Evolutionary conservation across 306 rosid genomes (phyloP).

Genomic region (Prunus salicina): DNA sequence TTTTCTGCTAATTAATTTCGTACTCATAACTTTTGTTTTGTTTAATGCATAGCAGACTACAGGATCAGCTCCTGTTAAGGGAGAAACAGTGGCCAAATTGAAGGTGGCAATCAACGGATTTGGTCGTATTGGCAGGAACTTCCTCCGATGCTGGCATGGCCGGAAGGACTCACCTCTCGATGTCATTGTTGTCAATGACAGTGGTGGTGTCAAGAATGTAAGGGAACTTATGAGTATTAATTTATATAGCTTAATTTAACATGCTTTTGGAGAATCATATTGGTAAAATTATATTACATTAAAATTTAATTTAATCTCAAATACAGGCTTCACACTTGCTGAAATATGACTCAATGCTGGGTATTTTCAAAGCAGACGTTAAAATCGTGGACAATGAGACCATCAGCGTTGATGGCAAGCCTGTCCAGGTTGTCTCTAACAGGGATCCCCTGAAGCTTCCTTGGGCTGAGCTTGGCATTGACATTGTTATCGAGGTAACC

Average conservation of each 20-base stretch:
- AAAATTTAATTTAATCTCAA: not conserved
- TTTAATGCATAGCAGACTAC: conserved; percentile 36
- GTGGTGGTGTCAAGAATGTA: conserved; percentile 98
- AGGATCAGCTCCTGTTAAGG: conserved; percentile 59
- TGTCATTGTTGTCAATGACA: conserved; percentile 89
- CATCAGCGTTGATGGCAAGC: conserved; percentile 90
- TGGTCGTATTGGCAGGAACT: conserved; percentile 95
- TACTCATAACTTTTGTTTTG: not conserved
- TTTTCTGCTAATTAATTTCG: not conserved
- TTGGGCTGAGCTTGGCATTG: conserved; percentile 96
- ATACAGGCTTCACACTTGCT: conserved; percentile 76
- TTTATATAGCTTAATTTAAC: not conserved
- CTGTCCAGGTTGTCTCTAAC: conserved; percentile 79
- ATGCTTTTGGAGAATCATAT: conserved; percentile 1
- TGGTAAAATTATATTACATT: not conserved
- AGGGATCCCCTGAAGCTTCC: conserved; percentile 98
- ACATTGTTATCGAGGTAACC: conserved; percentile 91
- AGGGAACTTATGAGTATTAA: conserved; percentile 11
- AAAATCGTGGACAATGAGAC: conserved; percentile 63
- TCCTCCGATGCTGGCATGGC: conserved; percentile 98
- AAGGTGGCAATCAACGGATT: conserved; percentile 98
- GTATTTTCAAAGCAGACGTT: conserved; percentile 89
- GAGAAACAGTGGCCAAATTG: conserved; percentile 88
- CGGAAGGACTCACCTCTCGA: conserved; percentile 90
- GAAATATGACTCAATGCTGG: conserved; percentile 93